phyloP scores from a whole-genome alignment of 257 asterid genomes.

The Sherardia arvensis region DNA sequence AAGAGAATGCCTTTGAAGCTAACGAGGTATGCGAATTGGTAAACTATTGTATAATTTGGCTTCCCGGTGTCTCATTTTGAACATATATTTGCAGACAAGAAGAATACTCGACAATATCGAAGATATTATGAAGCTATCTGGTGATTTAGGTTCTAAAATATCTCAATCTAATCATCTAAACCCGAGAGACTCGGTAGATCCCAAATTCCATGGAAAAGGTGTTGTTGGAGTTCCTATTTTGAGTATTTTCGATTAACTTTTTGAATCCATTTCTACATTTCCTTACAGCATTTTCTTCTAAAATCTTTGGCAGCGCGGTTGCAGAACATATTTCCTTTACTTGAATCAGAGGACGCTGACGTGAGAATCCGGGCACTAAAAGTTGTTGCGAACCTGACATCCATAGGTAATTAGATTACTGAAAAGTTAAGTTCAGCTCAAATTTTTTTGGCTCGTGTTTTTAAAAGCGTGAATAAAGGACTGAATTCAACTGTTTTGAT shows the following conservation, averaged over 20 bases:
- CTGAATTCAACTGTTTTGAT: no score
- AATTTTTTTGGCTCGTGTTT: no score
- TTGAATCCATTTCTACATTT: background rate
- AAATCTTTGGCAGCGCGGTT: constrained; percentile 49
- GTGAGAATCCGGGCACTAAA: constrained; percentile 89
- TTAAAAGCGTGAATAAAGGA: no score
- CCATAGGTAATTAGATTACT: constrained; percentile 50
- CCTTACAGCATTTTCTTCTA: constrained; percentile 2
- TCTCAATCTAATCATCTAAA: constrained; percentile 48
- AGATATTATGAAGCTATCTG: constrained; percentile 26
- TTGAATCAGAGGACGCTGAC: constrained; percentile 78
- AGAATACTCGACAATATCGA: constrained; percentile 56
- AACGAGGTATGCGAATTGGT: constrained; percentile 45
- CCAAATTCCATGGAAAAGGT: constrained; percentile 91
- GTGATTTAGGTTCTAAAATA: constrained; percentile 34
- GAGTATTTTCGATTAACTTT: no score
- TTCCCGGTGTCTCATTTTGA: background rate
- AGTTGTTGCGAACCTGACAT: constrained; percentile 92
- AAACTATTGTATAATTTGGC: background rate
- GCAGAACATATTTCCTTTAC: constrained; percentile 75
- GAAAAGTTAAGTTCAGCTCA: background rate
- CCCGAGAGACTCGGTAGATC: constrained; percentile 39
- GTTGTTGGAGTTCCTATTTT: constrained; percentile 3
- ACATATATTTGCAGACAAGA: constrained; percentile 42
- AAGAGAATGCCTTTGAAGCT: constrained; percentile 65